phyloP scores from a whole-genome alignment of 2,329 filamentous ascomycete species.

The Passalora sequoiae region DNA sequence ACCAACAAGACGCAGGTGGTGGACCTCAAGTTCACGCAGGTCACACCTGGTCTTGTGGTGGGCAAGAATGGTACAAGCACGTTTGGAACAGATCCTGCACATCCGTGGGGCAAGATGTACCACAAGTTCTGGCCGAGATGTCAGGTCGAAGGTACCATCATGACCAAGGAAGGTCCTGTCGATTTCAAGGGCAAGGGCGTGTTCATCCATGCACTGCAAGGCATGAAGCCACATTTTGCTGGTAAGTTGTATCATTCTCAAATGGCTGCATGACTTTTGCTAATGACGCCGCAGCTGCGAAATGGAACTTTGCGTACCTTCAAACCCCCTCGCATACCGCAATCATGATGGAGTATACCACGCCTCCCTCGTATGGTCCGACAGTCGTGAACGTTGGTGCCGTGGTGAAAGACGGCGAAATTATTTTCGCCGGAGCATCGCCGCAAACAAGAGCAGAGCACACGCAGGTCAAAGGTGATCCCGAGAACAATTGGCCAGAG shows the following conservation, averaged over 20 bases:
- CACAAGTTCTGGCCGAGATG: constrained; percentile 94
- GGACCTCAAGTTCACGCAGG: constrained; percentile 74
- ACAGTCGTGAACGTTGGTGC: constrained; percentile 79
- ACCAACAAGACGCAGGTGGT: constrained; percentile 75
- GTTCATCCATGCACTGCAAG: constrained; percentile 82
- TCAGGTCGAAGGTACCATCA: constrained; percentile 73
- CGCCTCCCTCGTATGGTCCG: constrained; percentile 83
- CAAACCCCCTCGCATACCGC: constrained; percentile 83
- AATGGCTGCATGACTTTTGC: constrained; percentile 2
- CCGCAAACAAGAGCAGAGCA: constrained; percentile 64
- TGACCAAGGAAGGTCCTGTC: constrained; percentile 73
- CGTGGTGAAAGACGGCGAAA: constrained; percentile 73
- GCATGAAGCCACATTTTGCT: constrained; percentile 98
- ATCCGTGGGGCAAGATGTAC: constrained; percentile 89
- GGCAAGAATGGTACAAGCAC: constrained; percentile 78
- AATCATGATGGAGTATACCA: constrained; percentile 92
- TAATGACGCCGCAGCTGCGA: constrained; percentile 52
- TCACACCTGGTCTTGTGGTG: constrained; percentile 73
- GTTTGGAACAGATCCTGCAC: constrained; percentile 77
- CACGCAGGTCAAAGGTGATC: constrained; percentile 63
- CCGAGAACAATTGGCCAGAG: constrained; percentile 82
- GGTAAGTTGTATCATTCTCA: constrained; percentile 44
- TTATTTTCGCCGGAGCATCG: constrained; percentile 65
- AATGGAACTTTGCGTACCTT: constrained; percentile 92
- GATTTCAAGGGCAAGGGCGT: constrained; percentile 76